Evolutionary conservation across 352 stramenopile genomes (phyloP).

Genomic region (Phytophthora tubulina): DNA sequence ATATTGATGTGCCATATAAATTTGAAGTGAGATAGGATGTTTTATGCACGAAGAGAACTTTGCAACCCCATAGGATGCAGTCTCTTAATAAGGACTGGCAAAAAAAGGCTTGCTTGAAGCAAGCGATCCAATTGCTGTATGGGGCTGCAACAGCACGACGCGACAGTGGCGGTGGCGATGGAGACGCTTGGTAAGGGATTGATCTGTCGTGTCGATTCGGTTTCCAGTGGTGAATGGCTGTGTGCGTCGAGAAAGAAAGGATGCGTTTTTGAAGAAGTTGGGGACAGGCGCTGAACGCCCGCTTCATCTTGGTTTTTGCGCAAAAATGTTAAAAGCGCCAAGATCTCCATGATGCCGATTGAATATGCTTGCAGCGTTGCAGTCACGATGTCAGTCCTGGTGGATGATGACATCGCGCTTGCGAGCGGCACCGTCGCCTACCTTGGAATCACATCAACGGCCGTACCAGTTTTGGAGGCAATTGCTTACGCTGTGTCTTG

Average conservation of each 20-base stretch:
- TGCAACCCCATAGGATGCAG: too few species aligned
- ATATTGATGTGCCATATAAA: not conserved
- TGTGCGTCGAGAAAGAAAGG: not conserved
- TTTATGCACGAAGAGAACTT: not conserved
- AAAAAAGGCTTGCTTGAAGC: too few species aligned
- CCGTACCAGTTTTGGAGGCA: not conserved
- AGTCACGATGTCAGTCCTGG: not conserved
- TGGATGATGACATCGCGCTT: not conserved
- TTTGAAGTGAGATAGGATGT: not conserved
- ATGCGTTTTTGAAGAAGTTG: not conserved
- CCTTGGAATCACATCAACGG: not conserved
- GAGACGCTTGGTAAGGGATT: too few species aligned
- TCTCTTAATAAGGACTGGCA: too few species aligned
- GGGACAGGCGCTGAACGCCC: not conserved
- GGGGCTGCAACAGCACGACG: too few species aligned
- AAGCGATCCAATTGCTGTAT: too few species aligned
- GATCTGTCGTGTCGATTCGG: too few species aligned
- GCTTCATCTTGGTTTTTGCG: not conserved
- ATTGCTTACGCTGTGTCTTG: not conserved
- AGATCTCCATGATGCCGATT: too few species aligned
- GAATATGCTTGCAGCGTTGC: too few species aligned
- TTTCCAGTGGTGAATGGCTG: too few species aligned
- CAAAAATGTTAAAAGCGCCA: not conserved
- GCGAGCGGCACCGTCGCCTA: not conserved
- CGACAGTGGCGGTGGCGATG: too few species aligned